phyloP scores from a whole-genome alignment of 106 monocot genomes.

The Dendrobium officinale region DNA sequence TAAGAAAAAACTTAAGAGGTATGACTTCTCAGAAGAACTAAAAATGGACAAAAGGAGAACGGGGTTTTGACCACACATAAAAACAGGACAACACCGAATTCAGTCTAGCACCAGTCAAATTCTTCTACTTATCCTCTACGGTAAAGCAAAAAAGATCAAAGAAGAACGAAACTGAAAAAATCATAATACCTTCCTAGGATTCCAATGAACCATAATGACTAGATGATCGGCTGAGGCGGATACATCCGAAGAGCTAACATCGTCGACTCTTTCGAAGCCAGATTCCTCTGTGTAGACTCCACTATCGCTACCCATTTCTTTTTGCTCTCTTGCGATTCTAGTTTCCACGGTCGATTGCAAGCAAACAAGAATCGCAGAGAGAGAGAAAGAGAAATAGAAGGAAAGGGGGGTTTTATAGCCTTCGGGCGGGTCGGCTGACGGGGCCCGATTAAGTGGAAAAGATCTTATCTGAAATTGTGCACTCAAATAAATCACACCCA shows the following conservation, averaged over 20 bases:
- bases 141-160: not conserved
- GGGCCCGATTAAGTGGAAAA: not conserved
- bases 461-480: too few relatives aligned
- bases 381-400: not conserved
- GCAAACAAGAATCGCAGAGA: not conserved
- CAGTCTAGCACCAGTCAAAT: not conserved
- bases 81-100: not conserved
- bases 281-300: slow-evolving; percentile 30
- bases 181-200: slow-evolving; percentile 73
- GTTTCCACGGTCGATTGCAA: not conserved
- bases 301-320: slow-evolving; percentile 31
- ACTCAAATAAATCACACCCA: too few relatives aligned
- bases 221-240: slow-evolving; percentile 58
- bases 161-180: not conserved
- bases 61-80: not conserved
- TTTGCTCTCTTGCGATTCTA: not conserved
- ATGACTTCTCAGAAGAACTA: not conserved
- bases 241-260: slow-evolving; percentile 22
- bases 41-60: not conserved
- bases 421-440: not conserved
- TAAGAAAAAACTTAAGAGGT: not conserved
- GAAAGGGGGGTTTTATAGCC: not conserved
- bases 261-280: slow-evolving; percentile 32
- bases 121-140: not conserved
- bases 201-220: slow-evolving; percentile 85